Conservation (phyloP, 1,284 basidiomycete species). For the Leccinum pachyderme region DNA sequence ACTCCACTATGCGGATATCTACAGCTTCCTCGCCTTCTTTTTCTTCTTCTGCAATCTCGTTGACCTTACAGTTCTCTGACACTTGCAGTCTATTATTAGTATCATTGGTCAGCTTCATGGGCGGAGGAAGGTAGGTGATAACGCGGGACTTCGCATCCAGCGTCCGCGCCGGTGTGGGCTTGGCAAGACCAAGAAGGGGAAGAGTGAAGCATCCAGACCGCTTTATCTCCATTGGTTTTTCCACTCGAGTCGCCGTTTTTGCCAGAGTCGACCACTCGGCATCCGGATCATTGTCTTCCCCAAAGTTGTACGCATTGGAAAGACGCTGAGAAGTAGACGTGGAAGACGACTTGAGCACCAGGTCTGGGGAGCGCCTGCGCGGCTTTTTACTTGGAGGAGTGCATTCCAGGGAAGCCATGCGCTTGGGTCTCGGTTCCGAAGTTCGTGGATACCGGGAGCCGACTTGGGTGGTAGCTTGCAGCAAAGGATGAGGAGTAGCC, state of each 20-base stretch:
- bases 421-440: slow-evolving; percentile 5
- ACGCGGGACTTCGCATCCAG: slow-evolving; percentile 34
- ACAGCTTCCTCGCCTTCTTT: background rate
- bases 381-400: slow-evolving; percentile 5
- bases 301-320: slow-evolving; percentile 35
- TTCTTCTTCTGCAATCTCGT: background rate
- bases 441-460: slow-evolving; percentile 7
- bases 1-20: slow-evolving; percentile 17
- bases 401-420: background rate
- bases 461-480: background rate
- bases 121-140: slow-evolving; percentile 48
- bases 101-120: slow-evolving; percentile 14
- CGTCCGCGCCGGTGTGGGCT: background rate
- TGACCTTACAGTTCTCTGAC: background rate
- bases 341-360: background rate
- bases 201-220: slow-evolving; percentile 40
- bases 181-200: slow-evolving; percentile 22
- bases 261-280: slow-evolving; percentile 48
- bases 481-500: background rate
- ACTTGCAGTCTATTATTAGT: background rate
- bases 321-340: background rate
- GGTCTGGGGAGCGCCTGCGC: background rate
- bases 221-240: slow-evolving; percentile 17
- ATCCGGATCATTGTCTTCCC: slow-evolving; percentile 40
- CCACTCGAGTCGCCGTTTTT: slow-evolving; percentile 18